These are phyloP conservation scores for Pichia heedii DNA, from an alignment of 805 yeast genomes.

Conservation along the genomic window DNA sequence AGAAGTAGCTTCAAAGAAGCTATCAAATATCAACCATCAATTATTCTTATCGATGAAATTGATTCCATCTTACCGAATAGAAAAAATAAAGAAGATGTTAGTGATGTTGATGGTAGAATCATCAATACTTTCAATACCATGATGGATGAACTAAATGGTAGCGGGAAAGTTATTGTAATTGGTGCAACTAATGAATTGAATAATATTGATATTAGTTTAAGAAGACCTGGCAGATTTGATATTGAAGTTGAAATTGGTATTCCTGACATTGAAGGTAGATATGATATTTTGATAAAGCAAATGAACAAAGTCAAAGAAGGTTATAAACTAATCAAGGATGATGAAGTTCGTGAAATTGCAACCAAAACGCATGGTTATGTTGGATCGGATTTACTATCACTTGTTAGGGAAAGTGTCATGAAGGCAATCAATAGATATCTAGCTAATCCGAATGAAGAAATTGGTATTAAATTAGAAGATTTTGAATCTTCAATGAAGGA, in stretches of 20 bases:
- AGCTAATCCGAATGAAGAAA: constrained; percentile 6
- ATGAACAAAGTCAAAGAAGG: constrained; percentile 40
- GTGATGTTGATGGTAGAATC: constrained; percentile 84
- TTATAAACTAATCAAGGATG: constrained; percentile 32
- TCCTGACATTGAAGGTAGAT: constrained; percentile 78
- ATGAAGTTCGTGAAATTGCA: constrained; percentile 56
- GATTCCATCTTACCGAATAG: constrained; percentile 87
- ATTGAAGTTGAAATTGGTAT: constrained; percentile 88
- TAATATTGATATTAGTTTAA: constrained; percentile 76
- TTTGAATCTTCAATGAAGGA: constrained; percentile 65
- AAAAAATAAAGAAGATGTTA: constrained; percentile 65
- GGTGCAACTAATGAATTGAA: constrained; percentile 97
- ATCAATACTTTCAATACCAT: constrained; percentile 80
- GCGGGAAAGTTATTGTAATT: constrained; percentile 51
- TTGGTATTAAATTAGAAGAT: constrained; percentile 40
- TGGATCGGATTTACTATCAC: constrained; percentile 88
- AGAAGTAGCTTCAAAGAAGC: constrained; percentile 83
- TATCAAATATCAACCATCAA: constrained; percentile 71
- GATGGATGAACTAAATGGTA: constrained; percentile 68
- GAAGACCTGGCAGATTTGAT: constrained; percentile 92
- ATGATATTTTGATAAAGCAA: constrained; percentile 59
- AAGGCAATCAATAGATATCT: constrained; percentile 62
- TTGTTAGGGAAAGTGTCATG: constrained; percentile 84
- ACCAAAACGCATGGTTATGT: constrained; percentile 91
- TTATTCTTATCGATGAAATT: constrained; percentile 85